A percentile compares a stretch with the other conserved stretches of the same genome.
phyloP scores from a whole-genome alignment of 495 filamentous ascomycete species.

The Lindgomyces ingoldianus region DNA sequence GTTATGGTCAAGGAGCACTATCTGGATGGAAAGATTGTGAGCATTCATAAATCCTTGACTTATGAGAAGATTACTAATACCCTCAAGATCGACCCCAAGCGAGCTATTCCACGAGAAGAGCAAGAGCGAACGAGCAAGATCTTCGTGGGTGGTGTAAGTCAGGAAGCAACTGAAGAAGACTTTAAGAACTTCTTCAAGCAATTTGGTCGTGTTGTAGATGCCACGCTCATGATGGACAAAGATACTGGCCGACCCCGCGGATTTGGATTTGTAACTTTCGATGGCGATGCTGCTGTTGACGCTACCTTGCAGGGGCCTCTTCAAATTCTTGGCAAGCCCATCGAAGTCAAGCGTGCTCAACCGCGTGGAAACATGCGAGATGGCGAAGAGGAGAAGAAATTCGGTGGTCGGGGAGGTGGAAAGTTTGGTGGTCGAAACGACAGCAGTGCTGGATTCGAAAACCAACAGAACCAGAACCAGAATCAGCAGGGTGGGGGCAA shows the following conservation, averaged over 20 bases:
- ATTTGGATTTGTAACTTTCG: conserved; percentile 99
- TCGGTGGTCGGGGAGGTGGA: conserved; percentile 53
- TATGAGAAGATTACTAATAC: conserved; percentile 33
- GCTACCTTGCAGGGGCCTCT: conserved; percentile 77
- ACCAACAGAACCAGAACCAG: conserved; percentile 37
- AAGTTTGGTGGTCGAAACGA: conserved; percentile 57
- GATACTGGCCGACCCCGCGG: conserved; percentile 93
- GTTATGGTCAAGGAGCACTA: conserved; percentile 99
- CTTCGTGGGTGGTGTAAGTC: conserved; percentile 95
- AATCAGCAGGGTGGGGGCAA: conserved; percentile 32
- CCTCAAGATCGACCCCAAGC: conserved; percentile 88
- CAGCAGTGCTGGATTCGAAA: conserved; percentile 43
- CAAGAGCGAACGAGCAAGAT: conserved; percentile 98
- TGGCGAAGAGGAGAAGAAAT: conserved; percentile 66
- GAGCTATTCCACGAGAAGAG: conserved; percentile 95
- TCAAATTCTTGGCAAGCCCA: conserved; percentile 90
- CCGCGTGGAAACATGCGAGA: conserved; percentile 93
- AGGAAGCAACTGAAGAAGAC: conserved; percentile 92
- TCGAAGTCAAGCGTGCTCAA: conserved; percentile 98
- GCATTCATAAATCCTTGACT: conserved; percentile 36
- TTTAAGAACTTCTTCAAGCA: conserved; percentile 96
- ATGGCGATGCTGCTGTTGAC: conserved; percentile 93
- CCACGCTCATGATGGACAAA: conserved; percentile 99
- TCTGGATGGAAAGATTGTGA: conserved; percentile 96
- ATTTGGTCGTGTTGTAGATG: conserved; percentile 94